phyloP scores from a whole-genome alignment of 768 basidiomycete species.

The Amanita rubescens region DNA sequence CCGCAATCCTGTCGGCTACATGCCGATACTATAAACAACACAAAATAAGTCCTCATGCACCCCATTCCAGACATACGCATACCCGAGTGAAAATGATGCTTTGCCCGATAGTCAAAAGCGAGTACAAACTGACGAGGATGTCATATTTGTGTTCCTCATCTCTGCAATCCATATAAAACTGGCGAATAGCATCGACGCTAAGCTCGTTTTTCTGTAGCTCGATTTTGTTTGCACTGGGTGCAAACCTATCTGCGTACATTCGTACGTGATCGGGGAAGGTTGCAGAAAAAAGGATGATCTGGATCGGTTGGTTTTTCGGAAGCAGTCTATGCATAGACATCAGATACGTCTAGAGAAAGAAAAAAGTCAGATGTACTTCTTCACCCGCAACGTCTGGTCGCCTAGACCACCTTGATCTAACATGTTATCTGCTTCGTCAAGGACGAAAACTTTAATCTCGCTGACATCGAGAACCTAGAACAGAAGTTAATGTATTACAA shows the following conservation, averaged over 20 bases:
- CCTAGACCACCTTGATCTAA: constrained; percentile 89
- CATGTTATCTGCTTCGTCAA: constrained; percentile 99
- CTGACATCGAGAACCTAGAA: constrained; percentile 64
- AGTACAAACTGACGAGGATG: constrained; percentile 85
- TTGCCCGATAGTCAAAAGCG: constrained; percentile 89
- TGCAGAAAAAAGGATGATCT: constrained; percentile 96
- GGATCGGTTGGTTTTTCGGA: constrained; percentile 44
- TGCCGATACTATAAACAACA: constrained; percentile 58
- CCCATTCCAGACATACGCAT: constrained; percentile 16
- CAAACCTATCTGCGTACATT: constrained; percentile 86
- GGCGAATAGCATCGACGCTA: constrained; percentile 88
- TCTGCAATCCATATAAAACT: constrained; percentile 96
- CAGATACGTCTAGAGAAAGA: neutral
- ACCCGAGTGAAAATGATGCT: constrained; percentile 98
- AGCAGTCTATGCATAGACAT: constrained; percentile 39
- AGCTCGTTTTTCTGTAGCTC: constrained; percentile 91
- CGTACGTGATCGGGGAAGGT: constrained; percentile 96
- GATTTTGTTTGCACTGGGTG: constrained; percentile 93
- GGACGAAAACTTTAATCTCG: constrained; percentile 84
- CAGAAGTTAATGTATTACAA: neutral
- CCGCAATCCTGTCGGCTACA: constrained; percentile 88
- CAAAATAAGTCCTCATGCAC: constrained; percentile 1
- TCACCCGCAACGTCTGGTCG: constrained; percentile 88
- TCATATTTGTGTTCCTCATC: constrained; percentile 93
- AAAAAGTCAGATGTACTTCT: constrained; percentile 69